Evolutionary conservation across 257 asterid species (phyloP), one percentile per base, ranked within the genome.

Genomic region (Cordia subcordata): DNA sequence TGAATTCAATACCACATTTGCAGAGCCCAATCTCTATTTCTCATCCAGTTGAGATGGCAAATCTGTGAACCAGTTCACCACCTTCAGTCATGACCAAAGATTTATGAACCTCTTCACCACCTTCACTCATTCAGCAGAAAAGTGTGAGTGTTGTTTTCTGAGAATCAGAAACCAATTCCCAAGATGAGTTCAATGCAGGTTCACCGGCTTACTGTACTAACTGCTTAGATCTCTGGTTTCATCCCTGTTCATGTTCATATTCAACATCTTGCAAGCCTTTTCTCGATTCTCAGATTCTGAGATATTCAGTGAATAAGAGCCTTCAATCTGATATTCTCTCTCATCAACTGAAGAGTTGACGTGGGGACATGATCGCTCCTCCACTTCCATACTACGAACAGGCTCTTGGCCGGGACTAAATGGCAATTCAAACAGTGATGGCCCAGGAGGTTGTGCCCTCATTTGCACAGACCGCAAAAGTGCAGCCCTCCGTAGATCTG

Each of bases 401-500:
- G 72, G 59, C 22, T 84, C 95, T 33, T 71, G 90, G 18, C 82
- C 87, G 6, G 80, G 76, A 76, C 74, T 70, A 39, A 72, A 64
- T 15, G 80, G 69, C 63, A 76, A 53, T 21, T 85, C 94, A 63
- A 63, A 75, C 14, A 79, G 75, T 10, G 84, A 65, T 33, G 80
- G 53, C 38, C 82, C 86, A 4, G 62, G 39, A 45, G 99, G 91
- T 35, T 88, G 97, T 4, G 94, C 53, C 72, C 95, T 80, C 97
- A 93, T 86, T 67, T 92, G 96, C 75, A 88, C 99, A 4, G 96
- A 88, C 13, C 97, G 79, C 61, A 89, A 49, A 55, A 89, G 97
- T 13, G 96, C 94, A 9, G 99, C 94, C 69, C 90, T 82, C 67
- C 99, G 67, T 53, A 93, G 62, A 76, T 93, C 97, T 53, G 95